These are phyloP conservation scores for Elasticomyces elasticus DNA, from an alignment of 495 filamentous ascomycete species.

Conservation along the genomic window DNA sequence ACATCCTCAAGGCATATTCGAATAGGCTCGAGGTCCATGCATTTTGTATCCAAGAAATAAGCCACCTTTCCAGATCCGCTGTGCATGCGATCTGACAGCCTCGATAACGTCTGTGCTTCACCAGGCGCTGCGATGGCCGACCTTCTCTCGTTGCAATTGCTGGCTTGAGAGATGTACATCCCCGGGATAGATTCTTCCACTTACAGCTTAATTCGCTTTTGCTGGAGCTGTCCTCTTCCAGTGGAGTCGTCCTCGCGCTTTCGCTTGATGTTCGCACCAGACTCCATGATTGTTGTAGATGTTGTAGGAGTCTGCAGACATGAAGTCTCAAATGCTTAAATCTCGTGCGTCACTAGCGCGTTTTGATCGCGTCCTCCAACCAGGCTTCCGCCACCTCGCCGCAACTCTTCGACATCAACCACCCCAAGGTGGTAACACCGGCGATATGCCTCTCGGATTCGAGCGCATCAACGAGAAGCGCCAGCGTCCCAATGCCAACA, in stretches of 20 bases:
- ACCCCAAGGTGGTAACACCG: not conserved
- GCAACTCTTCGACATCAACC: not conserved
- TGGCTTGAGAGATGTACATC: no score
- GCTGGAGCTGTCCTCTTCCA: constrained; percentile 1
- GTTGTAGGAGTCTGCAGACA: no score
- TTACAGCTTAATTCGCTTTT: constrained; percentile 5
- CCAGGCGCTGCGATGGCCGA: no score
- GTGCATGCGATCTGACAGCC: no score
- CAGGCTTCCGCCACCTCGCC: not conserved
- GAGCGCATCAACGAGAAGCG: constrained; percentile 57
- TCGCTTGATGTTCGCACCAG: not conserved
- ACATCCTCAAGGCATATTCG: no score
- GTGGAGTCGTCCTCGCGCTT: constrained; percentile 9
- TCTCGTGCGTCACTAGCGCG: not conserved
- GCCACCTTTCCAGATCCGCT: no score
- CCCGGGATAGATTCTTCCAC: no score
- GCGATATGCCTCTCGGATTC: constrained; percentile 56
- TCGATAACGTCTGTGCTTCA: no score
- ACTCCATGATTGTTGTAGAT: not conserved
- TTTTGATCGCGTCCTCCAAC: constrained; percentile 2
- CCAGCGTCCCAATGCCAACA: constrained; percentile 55
- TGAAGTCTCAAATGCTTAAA: no score
- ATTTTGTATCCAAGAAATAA: no score
- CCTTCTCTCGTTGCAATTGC: no score
- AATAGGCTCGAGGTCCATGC: no score